Percentiles rank a stretch among this genome's conserved stretches.
phyloP scores from a whole-genome alignment of 1,139 yeast species.

The Zygosaccharomyces sapae region DNA sequence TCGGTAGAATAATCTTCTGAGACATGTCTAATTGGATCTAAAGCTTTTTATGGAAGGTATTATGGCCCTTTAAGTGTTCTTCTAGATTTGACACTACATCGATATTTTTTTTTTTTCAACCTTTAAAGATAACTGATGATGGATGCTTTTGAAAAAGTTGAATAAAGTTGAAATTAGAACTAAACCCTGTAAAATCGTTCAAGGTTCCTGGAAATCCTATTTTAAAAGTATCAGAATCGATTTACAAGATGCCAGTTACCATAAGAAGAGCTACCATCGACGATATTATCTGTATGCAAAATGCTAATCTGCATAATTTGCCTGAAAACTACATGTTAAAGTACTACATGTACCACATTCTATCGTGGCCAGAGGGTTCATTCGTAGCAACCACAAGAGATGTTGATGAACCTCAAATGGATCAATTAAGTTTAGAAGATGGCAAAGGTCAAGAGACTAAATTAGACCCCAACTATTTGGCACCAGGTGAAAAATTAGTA shows the following conservation, averaged over 20 bases:
- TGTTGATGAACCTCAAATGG: conserved; percentile 38
- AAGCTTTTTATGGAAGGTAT: neutral
- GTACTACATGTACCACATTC: conserved; percentile 86
- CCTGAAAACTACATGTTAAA: conserved; percentile 93
- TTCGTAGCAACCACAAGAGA: conserved; percentile 85
- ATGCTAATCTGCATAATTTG: conserved; percentile 84
- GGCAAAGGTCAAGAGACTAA: conserved; percentile 29
- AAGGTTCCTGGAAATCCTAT: too few relatives aligned
- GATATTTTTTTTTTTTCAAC: neutral
- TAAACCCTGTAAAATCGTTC: neutral
- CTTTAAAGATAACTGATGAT: neutral
- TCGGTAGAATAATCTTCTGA: conserved; percentile 15
- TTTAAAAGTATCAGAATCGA: neutral
- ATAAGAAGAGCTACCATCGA: conserved; percentile 83
- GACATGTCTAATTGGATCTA: conserved; percentile 9
- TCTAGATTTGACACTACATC: neutral
- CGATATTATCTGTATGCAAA: conserved; percentile 93
- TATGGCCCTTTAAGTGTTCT: neutral
- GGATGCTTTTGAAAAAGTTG: neutral
- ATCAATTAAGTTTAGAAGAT: conserved; percentile 28
- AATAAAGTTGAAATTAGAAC: neutral
- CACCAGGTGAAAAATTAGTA: conserved; percentile 71
- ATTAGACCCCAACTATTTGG: conserved; percentile 53
- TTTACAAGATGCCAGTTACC: conserved; percentile 64
- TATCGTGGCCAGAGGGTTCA: conserved; percentile 97